Percentiles rank a stretch among this genome's conserved stretches.
Conservation (phyloP, 2,329 filamentous ascomycete genomes). For the Cytospora piceicola region DNA sequence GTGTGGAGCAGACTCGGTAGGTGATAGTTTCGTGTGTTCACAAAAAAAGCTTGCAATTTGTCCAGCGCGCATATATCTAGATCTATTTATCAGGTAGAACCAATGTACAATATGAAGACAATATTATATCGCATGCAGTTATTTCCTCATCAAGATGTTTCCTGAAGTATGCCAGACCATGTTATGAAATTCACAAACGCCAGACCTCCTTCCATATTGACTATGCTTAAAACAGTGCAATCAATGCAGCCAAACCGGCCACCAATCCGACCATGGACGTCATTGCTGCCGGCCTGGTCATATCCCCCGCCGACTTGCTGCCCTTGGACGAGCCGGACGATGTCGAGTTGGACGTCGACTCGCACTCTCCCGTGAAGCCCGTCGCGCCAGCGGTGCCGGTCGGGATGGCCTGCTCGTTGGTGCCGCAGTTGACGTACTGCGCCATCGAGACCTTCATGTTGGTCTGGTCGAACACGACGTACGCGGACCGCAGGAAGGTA, state of each 20-base stretch:
- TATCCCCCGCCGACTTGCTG: constrained; percentile 7
- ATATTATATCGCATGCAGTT: neutral
- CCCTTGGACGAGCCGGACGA: neutral
- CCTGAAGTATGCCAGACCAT: constrained; percentile 5
- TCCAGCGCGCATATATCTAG: neutral
- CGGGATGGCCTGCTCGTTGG: constrained; percentile 37
- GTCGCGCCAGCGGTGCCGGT: constrained; percentile 25
- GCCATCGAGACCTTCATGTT: constrained; percentile 39
- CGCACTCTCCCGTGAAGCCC: constrained; percentile 34
- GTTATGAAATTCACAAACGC: constrained; percentile 4
- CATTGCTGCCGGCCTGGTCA: constrained; percentile 9
- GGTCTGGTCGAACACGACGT: constrained; percentile 42
- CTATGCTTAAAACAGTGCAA: constrained; percentile 21
- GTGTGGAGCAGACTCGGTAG: neutral
- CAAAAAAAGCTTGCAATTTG: neutral
- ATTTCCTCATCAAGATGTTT: neutral
- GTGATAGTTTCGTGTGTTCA: neutral
- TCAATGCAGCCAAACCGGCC: constrained; percentile 21
- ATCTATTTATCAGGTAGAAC: neutral
- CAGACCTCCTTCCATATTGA: neutral
- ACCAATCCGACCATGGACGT: constrained; percentile 20
- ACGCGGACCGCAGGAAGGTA: constrained; percentile 40
- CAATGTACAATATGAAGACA: neutral
- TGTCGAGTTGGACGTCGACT: constrained; percentile 6
- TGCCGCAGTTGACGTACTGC: constrained; percentile 39